Conservation (phyloP, 1,139 yeast species). For the Lodderomyces metapsilosis region DNA sequence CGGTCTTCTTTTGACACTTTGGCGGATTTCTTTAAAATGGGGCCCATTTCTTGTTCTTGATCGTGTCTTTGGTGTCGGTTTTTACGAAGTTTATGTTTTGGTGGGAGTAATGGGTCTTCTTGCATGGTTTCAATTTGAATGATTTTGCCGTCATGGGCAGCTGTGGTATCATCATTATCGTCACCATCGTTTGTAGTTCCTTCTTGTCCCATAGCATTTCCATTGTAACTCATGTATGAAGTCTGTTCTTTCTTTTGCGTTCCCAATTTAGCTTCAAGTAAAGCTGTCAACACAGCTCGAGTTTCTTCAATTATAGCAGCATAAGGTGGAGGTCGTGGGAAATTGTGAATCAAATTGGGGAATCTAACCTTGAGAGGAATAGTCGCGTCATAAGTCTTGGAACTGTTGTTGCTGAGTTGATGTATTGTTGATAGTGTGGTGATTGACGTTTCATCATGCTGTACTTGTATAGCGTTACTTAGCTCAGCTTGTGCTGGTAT, state of each 20-base stretch:
- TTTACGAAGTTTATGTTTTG: constrained; percentile 72
- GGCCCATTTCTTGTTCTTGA: constrained; percentile 51
- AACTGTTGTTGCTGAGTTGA: not conserved
- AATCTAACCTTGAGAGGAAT: constrained; percentile 39
- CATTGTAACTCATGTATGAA: constrained; percentile 8
- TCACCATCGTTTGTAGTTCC: too few species aligned
- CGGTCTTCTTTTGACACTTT: constrained; percentile 75
- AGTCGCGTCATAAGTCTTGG: constrained; percentile 30
- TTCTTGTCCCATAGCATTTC: too few species aligned
- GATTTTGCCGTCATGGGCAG: too few species aligned
- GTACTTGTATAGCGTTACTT: not conserved
- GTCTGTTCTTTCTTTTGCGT: constrained; percentile 1
- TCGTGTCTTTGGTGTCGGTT: constrained; percentile 64
- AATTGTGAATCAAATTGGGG: constrained; percentile 41
- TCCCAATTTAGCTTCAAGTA: constrained; percentile 23
- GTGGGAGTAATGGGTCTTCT: constrained; percentile 86
- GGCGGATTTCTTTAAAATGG: constrained; percentile 30
- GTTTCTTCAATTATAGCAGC: constrained; percentile 19
- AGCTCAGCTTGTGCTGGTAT: constrained; percentile 4
- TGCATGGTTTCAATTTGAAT: constrained; percentile 38
- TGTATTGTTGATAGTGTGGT: not conserved
- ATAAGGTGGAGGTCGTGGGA: constrained; percentile 37
- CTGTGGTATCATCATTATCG: constrained; percentile 16
- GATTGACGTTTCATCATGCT: not conserved
- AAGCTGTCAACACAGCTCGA: constrained; percentile 20